A percentile compares a stretch with the other conserved stretches of the same genome.
Conservation (phyloP, 257 asterid species). For the Gentiana macrophylla region DNA sequence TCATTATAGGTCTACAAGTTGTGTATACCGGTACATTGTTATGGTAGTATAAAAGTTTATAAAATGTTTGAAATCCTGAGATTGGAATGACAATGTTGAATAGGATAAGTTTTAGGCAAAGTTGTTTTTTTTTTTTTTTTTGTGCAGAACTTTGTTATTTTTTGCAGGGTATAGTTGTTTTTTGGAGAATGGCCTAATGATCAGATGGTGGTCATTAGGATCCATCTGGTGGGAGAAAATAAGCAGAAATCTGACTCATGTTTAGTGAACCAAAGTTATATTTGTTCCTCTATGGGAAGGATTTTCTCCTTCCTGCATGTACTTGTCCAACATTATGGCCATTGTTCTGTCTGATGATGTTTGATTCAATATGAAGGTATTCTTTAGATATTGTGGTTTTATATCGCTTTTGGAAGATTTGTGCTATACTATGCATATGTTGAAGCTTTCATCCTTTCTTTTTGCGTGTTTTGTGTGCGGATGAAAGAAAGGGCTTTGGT, state of each 20-base stretch:
- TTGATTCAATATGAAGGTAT: slow-evolving; percentile 51
- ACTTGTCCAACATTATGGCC: slow-evolving; percentile 68
- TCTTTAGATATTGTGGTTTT: background rate
- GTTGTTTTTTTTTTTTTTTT: too few species aligned
- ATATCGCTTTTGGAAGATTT: too few species aligned
- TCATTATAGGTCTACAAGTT: too few species aligned
- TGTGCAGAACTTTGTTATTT: background rate
- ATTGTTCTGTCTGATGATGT: slow-evolving; percentile 35
- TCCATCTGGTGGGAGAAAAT: slow-evolving; percentile 98
- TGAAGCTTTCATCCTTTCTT: too few species aligned
- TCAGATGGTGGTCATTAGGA: slow-evolving; percentile 97
- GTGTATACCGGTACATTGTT: too few species aligned
- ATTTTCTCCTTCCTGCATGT: slow-evolving; percentile 69
- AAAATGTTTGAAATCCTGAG: too few species aligned
- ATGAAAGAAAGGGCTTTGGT: slow-evolving; percentile 22
- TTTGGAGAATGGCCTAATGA: slow-evolving; percentile 84
- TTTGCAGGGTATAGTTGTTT: slow-evolving; percentile 87
- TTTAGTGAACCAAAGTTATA: slow-evolving; percentile 83
- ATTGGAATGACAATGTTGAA: too few species aligned
- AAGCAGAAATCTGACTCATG: slow-evolving; percentile 70
- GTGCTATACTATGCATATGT: too few species aligned
- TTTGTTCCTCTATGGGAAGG: slow-evolving; percentile 96
- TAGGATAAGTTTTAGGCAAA: too few species aligned
- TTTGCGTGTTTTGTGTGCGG: slow-evolving; percentile 32
- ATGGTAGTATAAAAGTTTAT: too few species aligned